A percentile compares a stretch with the other conserved stretches of the same genome.
These are phyloP conservation scores for Cystobasidium pallidum DNA, from an alignment of 1,284 basidiomycete species.

Conservation along the genomic window DNA sequence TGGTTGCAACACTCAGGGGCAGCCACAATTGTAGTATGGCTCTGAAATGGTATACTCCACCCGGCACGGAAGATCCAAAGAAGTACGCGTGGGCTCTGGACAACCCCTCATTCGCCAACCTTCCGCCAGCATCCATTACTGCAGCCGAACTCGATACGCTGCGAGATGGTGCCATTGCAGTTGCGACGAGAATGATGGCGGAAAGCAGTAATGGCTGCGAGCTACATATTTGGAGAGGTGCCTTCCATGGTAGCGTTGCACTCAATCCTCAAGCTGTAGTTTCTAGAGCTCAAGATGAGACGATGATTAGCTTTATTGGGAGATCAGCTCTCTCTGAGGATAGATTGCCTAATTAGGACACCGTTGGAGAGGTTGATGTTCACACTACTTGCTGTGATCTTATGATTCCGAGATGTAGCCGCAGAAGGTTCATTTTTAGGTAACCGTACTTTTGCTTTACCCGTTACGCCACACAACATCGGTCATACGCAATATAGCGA, in stretches of 20 bases:
- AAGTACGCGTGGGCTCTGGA: conserved; percentile 20
- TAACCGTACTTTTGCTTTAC: too few species aligned
- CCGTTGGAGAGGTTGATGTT: too few species aligned
- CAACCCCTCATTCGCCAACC: conserved; percentile 1
- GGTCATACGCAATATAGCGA: too few species aligned
- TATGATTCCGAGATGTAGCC: too few species aligned
- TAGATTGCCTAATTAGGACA: not conserved
- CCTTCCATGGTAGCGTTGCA: conserved; percentile 21
- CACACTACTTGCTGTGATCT: too few species aligned
- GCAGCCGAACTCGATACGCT: conserved; percentile 17
- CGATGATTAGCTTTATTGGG: conserved; percentile 4
- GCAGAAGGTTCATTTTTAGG: too few species aligned
- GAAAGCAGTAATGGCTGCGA: conserved; percentile 18
- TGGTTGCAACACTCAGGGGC: not conserved
- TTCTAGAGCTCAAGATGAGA: conserved; percentile 24
- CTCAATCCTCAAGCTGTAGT: conserved; percentile 18
- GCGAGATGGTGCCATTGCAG: conserved; percentile 15
- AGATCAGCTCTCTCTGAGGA: not conserved
- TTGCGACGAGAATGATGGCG: conserved; percentile 8
- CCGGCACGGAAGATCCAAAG: conserved; percentile 17
- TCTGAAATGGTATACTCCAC: conserved; percentile 19
- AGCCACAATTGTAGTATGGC: conserved; percentile 26
- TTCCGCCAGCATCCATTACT: conserved; percentile 15
- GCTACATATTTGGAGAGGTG: conserved; percentile 23
- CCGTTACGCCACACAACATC: too few species aligned